Evolutionary conservation across 768 basidiomycete genomes (phyloP), one percentile per base, ranked within the genome.

Genomic region (Boletus rubropictus): DNA sequence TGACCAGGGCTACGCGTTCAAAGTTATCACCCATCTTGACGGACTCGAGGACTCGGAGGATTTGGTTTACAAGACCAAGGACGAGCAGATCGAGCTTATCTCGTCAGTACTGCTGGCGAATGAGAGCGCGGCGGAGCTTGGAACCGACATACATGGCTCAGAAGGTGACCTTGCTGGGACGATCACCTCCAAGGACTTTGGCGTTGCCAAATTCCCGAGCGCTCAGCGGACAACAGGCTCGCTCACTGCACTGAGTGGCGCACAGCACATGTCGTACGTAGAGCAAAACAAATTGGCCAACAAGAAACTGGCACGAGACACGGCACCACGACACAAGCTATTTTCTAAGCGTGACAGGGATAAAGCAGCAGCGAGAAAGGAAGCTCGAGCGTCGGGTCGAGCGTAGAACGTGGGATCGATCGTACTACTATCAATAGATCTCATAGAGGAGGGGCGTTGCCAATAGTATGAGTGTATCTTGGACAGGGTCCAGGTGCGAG

Each of bases 1-100:
- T 60, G 96, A 99, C 63, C 94, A 97, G 69, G 95, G 96, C 3
- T 99, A 99, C 69, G 89, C 95, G 6, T 99, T 99, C 81, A 98
- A 98, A 69, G 95, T 99, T 44, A 98, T 99, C 69, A 98, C 96
- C 2, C 89, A 94, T 57, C 80, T 99, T 15, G 93, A 98, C 53
- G 96, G 96, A 8, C 74, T 98, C 22, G 86, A 95, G 48, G 74
- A 77, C 35, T 75, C 93, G 54, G 82, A 86, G 4, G 87, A 92
- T 60, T 76, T 98, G 43, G 96, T 97, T 41, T 99, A 95, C 72
- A 82, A 80, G 59, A 90, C 89, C 33, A 79, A 81, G 59, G 84
- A 91, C 57, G 89, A 96, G 61, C 95, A 98, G 70, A 95, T 98
- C 49, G 95, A 97, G 64, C 81, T 99, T 15, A 76, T 99, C n/a